phyloP scores from a whole-genome alignment of 352 stramenopile genomes.

The Globisporangium echinulatum region DNA sequence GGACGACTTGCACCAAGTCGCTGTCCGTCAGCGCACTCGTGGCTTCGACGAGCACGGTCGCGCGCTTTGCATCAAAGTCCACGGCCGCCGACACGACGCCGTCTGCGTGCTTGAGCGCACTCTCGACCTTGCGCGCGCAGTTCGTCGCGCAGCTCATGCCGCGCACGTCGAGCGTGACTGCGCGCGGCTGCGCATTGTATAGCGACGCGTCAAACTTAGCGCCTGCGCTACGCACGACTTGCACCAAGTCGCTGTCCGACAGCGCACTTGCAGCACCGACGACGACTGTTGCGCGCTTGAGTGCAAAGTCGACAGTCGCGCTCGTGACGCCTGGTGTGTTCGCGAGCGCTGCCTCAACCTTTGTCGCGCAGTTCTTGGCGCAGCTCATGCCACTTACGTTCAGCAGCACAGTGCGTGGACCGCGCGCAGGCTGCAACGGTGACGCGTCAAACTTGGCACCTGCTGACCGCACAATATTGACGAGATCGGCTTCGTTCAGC shows the following conservation, averaged over 20 bases:
- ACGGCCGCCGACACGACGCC: slow-evolving; percentile 69
- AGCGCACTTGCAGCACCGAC: slow-evolving; percentile 43
- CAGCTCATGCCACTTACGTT: slow-evolving; percentile 75
- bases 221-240: slow-evolving; percentile 34
- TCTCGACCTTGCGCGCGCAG: slow-evolving; percentile 67
- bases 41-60: slow-evolving; percentile 52
- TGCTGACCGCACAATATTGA: slow-evolving; percentile 49
- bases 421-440: slow-evolving; percentile 27
- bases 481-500: slow-evolving; percentile 53
- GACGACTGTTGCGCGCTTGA: slow-evolving; percentile 54
- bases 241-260: slow-evolving; percentile 50
- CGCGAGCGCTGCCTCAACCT: slow-evolving; percentile 57
- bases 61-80: slow-evolving; percentile 55
- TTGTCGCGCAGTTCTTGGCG: slow-evolving; percentile 72
- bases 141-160: slow-evolving; percentile 68
- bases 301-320: slow-evolving; percentile 58
- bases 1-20: slow-evolving; percentile 50
- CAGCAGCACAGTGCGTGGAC: slow-evolving; percentile 47
- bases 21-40: slow-evolving; percentile 52
- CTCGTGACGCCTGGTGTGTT: slow-evolving; percentile 41
- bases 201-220: slow-evolving; percentile 66
- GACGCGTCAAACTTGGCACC: slow-evolving; percentile 61
- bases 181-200: slow-evolving; percentile 25
- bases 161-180: slow-evolving; percentile 42
- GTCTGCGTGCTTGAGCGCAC: slow-evolving; percentile 38